phyloP scores from a whole-genome alignment of 257 asterid species.

The Jaltomata sinuosa region DNA sequence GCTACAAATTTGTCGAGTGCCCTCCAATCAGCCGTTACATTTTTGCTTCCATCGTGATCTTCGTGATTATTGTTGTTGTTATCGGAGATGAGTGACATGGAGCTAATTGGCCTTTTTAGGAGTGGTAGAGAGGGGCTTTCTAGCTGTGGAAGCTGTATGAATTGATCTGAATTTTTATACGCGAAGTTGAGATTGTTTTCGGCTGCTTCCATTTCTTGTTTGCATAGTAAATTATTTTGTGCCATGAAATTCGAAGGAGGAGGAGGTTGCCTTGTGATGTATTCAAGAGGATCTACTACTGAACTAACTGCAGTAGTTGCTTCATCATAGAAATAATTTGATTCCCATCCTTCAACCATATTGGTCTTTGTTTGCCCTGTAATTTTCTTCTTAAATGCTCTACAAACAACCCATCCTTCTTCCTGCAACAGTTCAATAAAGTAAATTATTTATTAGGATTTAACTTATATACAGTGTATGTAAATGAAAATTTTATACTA shows the following conservation, averaged over 20 bases:
- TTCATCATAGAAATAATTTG: constrained; percentile 35
- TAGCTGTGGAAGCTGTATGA: constrained; percentile 47
- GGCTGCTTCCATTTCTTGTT: constrained; percentile 32
- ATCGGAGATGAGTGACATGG: neutral
- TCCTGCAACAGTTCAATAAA: constrained; percentile 29
- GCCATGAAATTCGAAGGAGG: constrained; percentile 10
- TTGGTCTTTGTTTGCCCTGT: constrained; percentile 32
- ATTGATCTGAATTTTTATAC: constrained; percentile 16
- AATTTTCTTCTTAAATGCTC: constrained; percentile 57
- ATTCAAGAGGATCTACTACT: constrained; percentile 23
- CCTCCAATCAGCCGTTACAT: constrained; percentile 57
- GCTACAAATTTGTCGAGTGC: constrained; percentile 69
- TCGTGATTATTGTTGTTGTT: neutral
- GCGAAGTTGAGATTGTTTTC: constrained; percentile 19
- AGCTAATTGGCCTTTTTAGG: constrained; percentile 14
- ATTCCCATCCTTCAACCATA: constrained; percentile 34
- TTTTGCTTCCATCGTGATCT: constrained; percentile 15
- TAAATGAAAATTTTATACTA: no score
- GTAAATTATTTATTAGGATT: neutral
- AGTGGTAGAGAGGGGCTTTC: constrained; percentile 38
- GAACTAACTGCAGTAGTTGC: constrained; percentile 18
- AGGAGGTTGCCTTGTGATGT: constrained; percentile 15
- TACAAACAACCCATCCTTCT: constrained; percentile 74
- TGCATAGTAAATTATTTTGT: constrained; percentile 28
- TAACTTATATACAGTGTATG: neutral